These are phyloP conservation scores for Mycena sp. DNA, from an alignment of 1,284 basidiomycete species.

Conservation along the genomic window DNA sequence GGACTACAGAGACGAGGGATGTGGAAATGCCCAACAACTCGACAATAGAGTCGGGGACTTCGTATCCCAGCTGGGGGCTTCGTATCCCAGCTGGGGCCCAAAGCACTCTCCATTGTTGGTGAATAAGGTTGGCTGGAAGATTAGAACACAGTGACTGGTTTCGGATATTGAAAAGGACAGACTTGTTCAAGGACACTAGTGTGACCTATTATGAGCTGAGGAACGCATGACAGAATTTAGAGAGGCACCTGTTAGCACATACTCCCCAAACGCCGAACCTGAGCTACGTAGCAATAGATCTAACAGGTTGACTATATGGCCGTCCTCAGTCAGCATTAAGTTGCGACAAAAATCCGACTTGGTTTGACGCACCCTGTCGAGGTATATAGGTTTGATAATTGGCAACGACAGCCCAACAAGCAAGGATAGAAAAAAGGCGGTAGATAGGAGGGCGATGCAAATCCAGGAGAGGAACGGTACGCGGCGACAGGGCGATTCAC, in stretches of 20 bases:
- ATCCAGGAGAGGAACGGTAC: conserved; percentile 57
- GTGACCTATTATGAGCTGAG: too few relatives aligned
- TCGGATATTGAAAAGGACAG: too few relatives aligned
- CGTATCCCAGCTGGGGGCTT: conserved; percentile 66
- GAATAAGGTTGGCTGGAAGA: too few relatives aligned
- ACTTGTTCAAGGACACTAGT: too few relatives aligned
- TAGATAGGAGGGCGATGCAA: conserved; percentile 57
- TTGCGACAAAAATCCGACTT: too few relatives aligned
- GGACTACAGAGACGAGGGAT: conserved; percentile 53
- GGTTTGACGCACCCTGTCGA: conserved; percentile 42
- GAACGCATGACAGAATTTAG: too few relatives aligned
- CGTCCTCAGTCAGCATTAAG: too few relatives aligned
- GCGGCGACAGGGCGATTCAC: conserved; percentile 50
- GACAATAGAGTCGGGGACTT: conserved; percentile 53
- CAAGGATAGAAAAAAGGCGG: conserved; percentile 74
- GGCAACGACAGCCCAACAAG: conserved; percentile 79
- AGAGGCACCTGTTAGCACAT: conserved; percentile 62
- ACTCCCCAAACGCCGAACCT: conserved; percentile 82
- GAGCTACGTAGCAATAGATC: conserved; percentile 66
- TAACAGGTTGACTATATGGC: conserved; percentile 49
- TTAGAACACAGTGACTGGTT: too few relatives aligned
- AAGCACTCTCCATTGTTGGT: too few relatives aligned
- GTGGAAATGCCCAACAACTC: conserved; percentile 54
- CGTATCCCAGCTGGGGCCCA: too few relatives aligned
- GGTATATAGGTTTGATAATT: conserved; percentile 77